Evolutionary conservation across 163 green algal genomes (phyloP).

Genomic region (Coccomyxa subellipsoidea): DNA sequence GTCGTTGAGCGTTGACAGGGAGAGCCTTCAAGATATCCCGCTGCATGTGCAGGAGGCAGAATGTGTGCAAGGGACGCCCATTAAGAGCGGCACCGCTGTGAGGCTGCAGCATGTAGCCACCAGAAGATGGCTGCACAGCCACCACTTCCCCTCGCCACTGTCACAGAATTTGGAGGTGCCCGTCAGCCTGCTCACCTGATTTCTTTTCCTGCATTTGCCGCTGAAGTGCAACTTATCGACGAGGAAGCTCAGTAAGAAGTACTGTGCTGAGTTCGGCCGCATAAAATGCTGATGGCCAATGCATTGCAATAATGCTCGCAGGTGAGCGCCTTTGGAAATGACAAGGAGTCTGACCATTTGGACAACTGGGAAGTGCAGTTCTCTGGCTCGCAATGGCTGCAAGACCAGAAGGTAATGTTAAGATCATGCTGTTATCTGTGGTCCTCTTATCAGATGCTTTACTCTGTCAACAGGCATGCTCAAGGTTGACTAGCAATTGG

Average conservation of each 20-base stretch:
- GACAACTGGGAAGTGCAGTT: slow-evolving; percentile 77
- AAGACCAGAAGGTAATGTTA: slow-evolving; percentile 55
- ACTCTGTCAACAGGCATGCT: no score
- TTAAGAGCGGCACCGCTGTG: slow-evolving; percentile 59
- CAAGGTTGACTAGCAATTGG: no score
- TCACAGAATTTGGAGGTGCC: slow-evolving; percentile 82
- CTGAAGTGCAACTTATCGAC: no score
- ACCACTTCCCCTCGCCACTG: slow-evolving; percentile 82
- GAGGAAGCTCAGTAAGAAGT: no score
- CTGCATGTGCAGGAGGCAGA: slow-evolving; percentile 2
- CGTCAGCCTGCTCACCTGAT: neutral
- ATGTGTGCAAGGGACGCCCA: slow-evolving; percentile 51
- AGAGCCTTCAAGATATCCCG: neutral
- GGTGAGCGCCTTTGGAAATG: slow-evolving; percentile 81
- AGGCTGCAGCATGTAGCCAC: slow-evolving; percentile 81
- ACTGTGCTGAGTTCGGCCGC: no score
- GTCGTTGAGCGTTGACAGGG: neutral
- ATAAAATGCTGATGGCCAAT: neutral
- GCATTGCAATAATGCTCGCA: slow-evolving; percentile 27
- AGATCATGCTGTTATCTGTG: no score
- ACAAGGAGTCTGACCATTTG: slow-evolving; percentile 65
- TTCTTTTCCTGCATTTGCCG: neutral
- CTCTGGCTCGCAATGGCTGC: slow-evolving; percentile 39
- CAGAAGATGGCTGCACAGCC: slow-evolving; percentile 88
- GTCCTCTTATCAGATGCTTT: no score